These are phyloP conservation scores for Aspergillus mulundensis DNA, from an alignment of 495 filamentous ascomycete species.

Conservation along the genomic window DNA sequence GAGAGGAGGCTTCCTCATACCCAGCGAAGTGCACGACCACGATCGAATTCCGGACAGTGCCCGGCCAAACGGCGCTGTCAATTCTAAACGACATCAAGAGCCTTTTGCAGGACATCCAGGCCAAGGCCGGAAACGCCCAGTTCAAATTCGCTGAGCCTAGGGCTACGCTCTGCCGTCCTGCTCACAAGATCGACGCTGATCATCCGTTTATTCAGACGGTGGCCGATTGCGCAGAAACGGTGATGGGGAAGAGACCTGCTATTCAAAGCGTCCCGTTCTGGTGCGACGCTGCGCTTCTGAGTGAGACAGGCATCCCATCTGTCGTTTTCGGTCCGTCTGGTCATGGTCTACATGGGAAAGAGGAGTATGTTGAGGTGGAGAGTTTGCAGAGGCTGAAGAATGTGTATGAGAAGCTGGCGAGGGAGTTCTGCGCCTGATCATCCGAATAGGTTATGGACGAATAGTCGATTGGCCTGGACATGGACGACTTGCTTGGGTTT, in stretches of 20 bases:
- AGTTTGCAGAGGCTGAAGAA: constrained; percentile 25
- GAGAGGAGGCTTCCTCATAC: constrained; percentile 46
- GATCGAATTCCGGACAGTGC: constrained; percentile 42
- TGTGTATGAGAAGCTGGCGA: constrained; percentile 21
- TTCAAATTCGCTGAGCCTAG: constrained; percentile 30
- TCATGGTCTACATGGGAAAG: constrained; percentile 39
- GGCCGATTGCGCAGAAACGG: constrained; percentile 15
- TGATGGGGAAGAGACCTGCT: constrained; percentile 15
- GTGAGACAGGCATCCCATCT: constrained; percentile 34
- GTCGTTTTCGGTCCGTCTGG: constrained; percentile 43
- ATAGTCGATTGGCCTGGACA: no score
- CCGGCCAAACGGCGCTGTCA: constrained; percentile 29
- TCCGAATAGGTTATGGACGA: no score
- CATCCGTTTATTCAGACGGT: constrained; percentile 34
- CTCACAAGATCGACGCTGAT: constrained; percentile 25
- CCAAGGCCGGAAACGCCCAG: constrained; percentile 14
- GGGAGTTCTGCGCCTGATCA: constrained; percentile 28
- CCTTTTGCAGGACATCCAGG: constrained; percentile 19
- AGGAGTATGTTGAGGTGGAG: constrained; percentile 44
- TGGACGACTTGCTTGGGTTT: no score
- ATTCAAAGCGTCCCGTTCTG: constrained; percentile 31
- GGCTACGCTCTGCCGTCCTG: constrained; percentile 32
- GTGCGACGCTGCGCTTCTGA: constrained; percentile 43
- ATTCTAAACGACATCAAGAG: constrained; percentile 27
- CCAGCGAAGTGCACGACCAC: constrained; percentile 39